Conservation (phyloP, 345 rosid species). For the Eucalyptus marginata region DNA sequence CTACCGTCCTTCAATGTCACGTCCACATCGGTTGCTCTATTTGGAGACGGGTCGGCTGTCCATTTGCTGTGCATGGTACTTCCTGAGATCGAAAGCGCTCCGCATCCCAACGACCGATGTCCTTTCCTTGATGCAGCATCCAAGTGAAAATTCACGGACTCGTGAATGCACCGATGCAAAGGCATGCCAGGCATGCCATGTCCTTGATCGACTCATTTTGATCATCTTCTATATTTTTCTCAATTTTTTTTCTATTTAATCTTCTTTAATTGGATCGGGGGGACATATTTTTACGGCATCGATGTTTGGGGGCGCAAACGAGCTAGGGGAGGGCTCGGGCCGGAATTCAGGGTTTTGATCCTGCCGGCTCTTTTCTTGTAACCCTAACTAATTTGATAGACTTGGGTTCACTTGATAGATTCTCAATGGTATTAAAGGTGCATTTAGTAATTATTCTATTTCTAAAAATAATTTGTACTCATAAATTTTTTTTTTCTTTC, state of each 20-base stretch:
- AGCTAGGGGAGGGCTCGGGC: rapidly evolving
- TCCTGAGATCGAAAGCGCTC: background rate
- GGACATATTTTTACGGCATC: background rate
- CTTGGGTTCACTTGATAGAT: no score
- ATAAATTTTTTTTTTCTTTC: rapidly evolving
- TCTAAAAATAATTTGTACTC: rapidly evolving
- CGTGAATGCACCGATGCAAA: background rate
- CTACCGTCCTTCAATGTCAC: background rate
- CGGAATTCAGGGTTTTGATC: rapidly evolving
- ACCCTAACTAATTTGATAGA: background rate
- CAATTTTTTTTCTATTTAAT: background rate
- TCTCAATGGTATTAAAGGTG: no score
- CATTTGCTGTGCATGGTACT: background rate
- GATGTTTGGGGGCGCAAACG: background rate
- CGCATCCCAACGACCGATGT: background rate
- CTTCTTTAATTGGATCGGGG: background rate
- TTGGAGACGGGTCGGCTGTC: background rate
- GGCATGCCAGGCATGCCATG: background rate
- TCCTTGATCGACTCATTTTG: background rate
- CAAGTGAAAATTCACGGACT: background rate
- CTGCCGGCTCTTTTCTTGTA: rapidly evolving
- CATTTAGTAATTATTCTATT: rapidly evolving
- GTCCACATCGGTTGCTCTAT: background rate
- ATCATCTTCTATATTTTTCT: background rate
- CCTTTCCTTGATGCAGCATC: background rate